Evolutionary conservation across 2,329 filamentous ascomycete genomes (phyloP), one percentile per base, ranked within the genome.

Genomic region (Pseudogymnoascus sp.): DNA sequence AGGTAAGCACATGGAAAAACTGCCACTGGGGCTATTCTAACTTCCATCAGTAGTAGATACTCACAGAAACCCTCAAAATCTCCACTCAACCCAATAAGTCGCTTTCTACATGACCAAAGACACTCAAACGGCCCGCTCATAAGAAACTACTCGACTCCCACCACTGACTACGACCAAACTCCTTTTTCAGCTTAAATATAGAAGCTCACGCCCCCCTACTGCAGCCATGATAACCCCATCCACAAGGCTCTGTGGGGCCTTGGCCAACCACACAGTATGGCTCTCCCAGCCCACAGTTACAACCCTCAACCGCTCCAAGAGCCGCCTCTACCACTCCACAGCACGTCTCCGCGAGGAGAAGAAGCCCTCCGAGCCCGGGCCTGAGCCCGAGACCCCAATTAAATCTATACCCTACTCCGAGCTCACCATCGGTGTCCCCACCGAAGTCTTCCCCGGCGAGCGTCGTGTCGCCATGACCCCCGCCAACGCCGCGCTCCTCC

Each of bases 381-480:
- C 50, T 14, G 50, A 56, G 16, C 29, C 29, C 4, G 44, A 50
- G 29, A 2, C 3, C 50, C 50, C 50, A 8, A 16, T 56, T 10
- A 56, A 56, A 56, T 33, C 50, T 21, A 71, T 64, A 6, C 89
- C 91, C 0, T 96, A 92, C 74, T 78, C 82, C 19, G 79, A 86
- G 50, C 81, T 96, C 63, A 89, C 86, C 3, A 85, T 96, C 59
- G 91, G 91, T 64, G 84, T 95, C 3, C 91, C 91, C 13, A 85
- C 83, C 64, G 92, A 96, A 75, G 88, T 84, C n/a, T 91, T 83
- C 70, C 83, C 86, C 0, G 85, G 87, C 64, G 92, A 96, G 77
- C 86, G 88, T 44, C 89, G 92, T 61, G 91, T 96, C 13, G 90
- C 92, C 31, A 81, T 96, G 63, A 93, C 90, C 0, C 92, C 92